A percentile compares a stretch with the other conserved stretches of the same genome.
Conservation (phyloP, 768 basidiomycete genomes). For the Mycena haematopus region DNA sequence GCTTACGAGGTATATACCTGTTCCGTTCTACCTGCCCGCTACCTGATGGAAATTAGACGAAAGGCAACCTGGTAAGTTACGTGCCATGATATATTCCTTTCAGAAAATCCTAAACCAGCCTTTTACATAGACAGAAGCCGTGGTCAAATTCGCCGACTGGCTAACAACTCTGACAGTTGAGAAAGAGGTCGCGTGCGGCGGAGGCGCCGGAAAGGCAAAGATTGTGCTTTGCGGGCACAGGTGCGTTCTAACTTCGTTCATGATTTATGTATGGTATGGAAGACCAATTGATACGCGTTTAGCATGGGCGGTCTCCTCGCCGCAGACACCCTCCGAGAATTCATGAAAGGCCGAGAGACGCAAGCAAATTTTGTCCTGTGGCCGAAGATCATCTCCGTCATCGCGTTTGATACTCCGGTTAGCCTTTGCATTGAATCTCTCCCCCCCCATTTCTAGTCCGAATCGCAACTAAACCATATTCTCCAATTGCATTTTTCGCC, state of each 20-base stretch:
- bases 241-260: slow-evolving; percentile 42
- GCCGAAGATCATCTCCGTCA: slow-evolving; percentile 85
- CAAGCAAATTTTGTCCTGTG: slow-evolving; percentile 57
- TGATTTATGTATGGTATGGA: neutral
- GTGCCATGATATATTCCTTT: neutral
- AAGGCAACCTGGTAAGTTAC: slow-evolving; percentile 82
- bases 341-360: slow-evolving; percentile 58
- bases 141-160: slow-evolving; percentile 91
- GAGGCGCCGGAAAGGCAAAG: slow-evolving; percentile 80
- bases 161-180: slow-evolving; percentile 88
- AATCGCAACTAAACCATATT: neutral
- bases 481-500: no score
- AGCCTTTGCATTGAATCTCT: slow-evolving; percentile 33
- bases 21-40: no score
- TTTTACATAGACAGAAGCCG: slow-evolving; percentile 70
- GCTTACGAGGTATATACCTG: slow-evolving; percentile 74
- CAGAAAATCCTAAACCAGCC: neutral
- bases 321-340: slow-evolving; percentile 82
- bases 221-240: slow-evolving; percentile 92
- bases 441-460: no score
- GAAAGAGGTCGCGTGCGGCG: slow-evolving; percentile 76
- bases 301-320: slow-evolving; percentile 95
- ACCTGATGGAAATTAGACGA: slow-evolving; percentile 60
- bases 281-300: neutral
- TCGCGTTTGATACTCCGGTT: slow-evolving; percentile 93